Percentiles rank a stretch among this genome's conserved stretches.
phyloP scores from a whole-genome alignment of 2,329 filamentous ascomycete genomes.

The Madurella fahalii region DNA sequence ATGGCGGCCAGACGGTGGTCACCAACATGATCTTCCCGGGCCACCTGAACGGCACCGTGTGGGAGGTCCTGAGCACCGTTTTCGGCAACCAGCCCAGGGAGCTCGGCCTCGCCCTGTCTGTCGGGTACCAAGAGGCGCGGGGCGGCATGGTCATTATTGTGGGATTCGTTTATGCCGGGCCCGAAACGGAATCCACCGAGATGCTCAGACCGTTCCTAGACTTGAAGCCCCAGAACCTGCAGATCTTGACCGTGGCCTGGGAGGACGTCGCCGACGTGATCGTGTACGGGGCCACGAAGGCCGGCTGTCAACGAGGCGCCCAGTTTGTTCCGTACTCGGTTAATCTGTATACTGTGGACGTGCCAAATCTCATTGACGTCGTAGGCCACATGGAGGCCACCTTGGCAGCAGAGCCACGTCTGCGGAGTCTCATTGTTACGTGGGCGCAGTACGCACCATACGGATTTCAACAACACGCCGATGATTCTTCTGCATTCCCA shows the following conservation, averaged over 20 bases:
- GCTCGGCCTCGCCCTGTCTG: conserved; percentile 10
- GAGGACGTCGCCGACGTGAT: not conserved
- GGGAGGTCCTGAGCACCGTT: conserved; percentile 1
- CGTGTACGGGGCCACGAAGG: conserved; percentile 39
- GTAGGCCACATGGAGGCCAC: not conserved
- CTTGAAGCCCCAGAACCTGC: not conserved
- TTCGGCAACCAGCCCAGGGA: not conserved
- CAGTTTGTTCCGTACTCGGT: conserved; percentile 16
- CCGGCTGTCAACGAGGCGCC: conserved; percentile 45
- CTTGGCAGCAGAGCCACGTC: not conserved
- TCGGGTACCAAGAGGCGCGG: not conserved
- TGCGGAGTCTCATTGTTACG: not conserved
- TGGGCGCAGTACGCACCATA: not conserved
- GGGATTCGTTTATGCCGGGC: not conserved
- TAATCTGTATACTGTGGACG: not conserved
- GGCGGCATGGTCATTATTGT: conserved; percentile 28
- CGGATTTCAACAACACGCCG: not conserved
- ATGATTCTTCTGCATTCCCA: not conserved
- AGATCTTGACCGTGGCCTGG: not conserved
- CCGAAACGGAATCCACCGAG: not conserved
- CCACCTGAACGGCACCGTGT: not conserved
- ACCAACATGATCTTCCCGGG: conserved; percentile 10
- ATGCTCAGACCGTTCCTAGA: not conserved
- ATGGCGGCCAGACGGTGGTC: conserved; percentile 10
- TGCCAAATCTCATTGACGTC: not conserved